A percentile compares a stretch with the other conserved stretches of the same genome.
These are phyloP conservation scores for Rhizopus stolonifer DNA, from an alignment of 371 early-diverging fungal genomes.

Conservation along the genomic window DNA sequence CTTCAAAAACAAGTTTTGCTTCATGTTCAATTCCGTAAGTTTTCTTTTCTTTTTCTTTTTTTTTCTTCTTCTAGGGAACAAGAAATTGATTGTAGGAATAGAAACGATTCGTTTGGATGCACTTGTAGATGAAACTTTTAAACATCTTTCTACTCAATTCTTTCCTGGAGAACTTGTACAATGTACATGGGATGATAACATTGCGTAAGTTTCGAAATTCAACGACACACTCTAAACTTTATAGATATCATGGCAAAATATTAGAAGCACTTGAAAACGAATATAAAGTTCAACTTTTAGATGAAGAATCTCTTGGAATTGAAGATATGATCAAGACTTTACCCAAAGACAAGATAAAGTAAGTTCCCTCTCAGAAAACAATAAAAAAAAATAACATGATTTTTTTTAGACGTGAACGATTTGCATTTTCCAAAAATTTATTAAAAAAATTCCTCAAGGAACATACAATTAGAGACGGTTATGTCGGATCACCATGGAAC, in stretches of 20 bases:
- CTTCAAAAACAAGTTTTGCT: constrained; percentile 65
- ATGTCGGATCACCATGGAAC: constrained; percentile 75
- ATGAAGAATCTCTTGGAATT: constrained; percentile 37
- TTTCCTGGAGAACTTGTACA: constrained; percentile 47
- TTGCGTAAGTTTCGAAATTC: constrained; percentile 37
- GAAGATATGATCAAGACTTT: constrained; percentile 38
- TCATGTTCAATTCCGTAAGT: constrained; percentile 71
- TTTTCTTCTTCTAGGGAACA: no score
- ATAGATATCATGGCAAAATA: constrained; percentile 41
- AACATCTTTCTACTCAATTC: constrained; percentile 47
- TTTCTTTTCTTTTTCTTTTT: not conserved
- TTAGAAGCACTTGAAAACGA: constrained; percentile 17
- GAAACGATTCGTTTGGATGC: constrained; percentile 55
- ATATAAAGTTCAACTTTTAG: constrained; percentile 36
- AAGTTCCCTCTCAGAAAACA: constrained; percentile 2
- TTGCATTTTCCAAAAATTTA: constrained; percentile 66
- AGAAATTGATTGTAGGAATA: constrained; percentile 17
- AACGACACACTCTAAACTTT: not conserved
- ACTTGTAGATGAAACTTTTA: constrained; percentile 54
- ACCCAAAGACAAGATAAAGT: constrained; percentile 33
- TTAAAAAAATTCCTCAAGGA: constrained; percentile 72
- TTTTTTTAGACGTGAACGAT: constrained; percentile 61
- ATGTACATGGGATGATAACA: constrained; percentile 52
- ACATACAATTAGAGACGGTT: constrained; percentile 61
- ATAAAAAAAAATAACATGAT: not conserved